Evolutionary conservation across 2,329 filamentous ascomycete species (phyloP), one percentile per base, ranked within the genome.

Genomic region (Penicillium sp.): DNA sequence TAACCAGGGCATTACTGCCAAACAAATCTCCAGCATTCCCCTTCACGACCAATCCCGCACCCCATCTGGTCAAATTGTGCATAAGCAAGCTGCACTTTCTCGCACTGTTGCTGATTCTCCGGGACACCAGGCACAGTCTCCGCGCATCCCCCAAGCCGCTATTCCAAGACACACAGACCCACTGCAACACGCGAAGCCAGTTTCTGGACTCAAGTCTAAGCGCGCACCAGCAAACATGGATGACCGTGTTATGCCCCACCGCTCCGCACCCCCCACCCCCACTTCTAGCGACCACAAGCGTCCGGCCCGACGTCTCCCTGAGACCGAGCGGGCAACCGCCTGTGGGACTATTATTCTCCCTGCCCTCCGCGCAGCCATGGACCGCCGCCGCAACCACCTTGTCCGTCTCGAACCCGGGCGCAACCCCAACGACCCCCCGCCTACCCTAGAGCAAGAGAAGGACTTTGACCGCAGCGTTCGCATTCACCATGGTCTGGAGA

Each of bases 351-450:
- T 99, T 49, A 90, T 99, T 37, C 87, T 97, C 60, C 94, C 94
- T 0, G 93, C 94, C 2, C 82, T 99, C 2, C 92, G 96, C 74
- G 89, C 94, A 63, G 92, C 94, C 8, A 84, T 97, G 20, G 90
- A 92, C 71, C 84, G 94, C 50, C 88, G 94, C 51, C 78, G 78
- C 26, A 82, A 83, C 64, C 79, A 82, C 52, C 74, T 87, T 51
- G 81, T 82, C 47, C 69, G 71, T 22, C 63, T 75, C 34, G 64
- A 71, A 16, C 63, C 64, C 16, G 60, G 50, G 10, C 67, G 70
- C 44, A 53, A 62, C 46, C 37, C 65, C 20, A 48, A 45, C 46
- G 50, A 59, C n/a, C 45, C 53, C 52, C 57, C 66, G 26, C 50
- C 59, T 50, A 63, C 68, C 53, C 40, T 60, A 46, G 63, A 60